Base-by-base conservation (phyloP, 805 yeast species). In the Ogataea ramenticola region DNA sequence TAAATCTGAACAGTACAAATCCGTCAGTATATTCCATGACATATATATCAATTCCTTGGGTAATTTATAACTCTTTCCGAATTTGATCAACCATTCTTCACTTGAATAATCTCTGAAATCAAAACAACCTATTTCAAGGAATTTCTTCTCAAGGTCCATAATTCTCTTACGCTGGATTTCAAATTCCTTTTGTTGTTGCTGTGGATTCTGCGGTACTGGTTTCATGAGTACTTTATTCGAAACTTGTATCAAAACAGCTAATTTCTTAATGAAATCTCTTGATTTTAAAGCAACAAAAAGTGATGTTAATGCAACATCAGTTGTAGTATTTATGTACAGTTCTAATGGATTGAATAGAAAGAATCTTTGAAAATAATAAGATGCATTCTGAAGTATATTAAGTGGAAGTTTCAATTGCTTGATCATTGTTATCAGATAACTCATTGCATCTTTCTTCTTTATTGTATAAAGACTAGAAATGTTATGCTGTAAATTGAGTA, bases 221-320 rank as follows among this genome's bases (percentile, higher is more conserved):
- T 50, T 52, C 58, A 66, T 46, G n/a, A 59, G 36, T 19, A 34
- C 3, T 14, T 47, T 49, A 54, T 72, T 68, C 30, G 75, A 75
- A 15, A 72, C 77, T 3, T 63, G 59, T 38, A 82, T 72, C 12
- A 88, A 71, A 38, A 84, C 86, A 42, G 77, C 70, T 15, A 83
- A 60, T 52, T 84, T 84, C 58, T 87, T 88, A 36, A 88, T 81
- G 36, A 89, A 86, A 56, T 89, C 96, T 55, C 86, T 95, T 49
- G 80, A 79, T 60, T 89, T 87, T 36, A 82, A 68, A 2, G 96
- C 84, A 15, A 86, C 66, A 45, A 85, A 75, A 8, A 89, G 58
- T 43, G 88, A 74, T 10, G 91, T 74, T 9, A 82, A 62, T 0
- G 86, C 86, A n/a, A 86, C 74, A 37, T 82, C 80, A 49, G 70